Evolutionary conservation across 2,329 filamentous ascomycete genomes (phyloP).

Genomic region (Curvularia eragrostidis): DNA sequence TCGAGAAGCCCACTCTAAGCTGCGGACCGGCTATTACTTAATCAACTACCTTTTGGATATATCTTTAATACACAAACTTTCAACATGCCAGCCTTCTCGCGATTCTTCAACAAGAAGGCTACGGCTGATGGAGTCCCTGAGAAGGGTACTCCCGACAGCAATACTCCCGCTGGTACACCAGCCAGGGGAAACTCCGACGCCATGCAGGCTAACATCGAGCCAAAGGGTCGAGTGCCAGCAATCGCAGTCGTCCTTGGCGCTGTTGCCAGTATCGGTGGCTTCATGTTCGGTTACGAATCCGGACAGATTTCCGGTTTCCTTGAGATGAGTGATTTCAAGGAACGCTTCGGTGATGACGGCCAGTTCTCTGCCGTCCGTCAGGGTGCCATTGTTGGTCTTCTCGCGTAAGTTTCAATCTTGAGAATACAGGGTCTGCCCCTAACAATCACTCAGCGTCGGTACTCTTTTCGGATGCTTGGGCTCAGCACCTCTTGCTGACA

Average conservation of each 20-base stretch:
- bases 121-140: conserved; percentile 22
- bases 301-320: conserved; percentile 38
- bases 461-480: conserved; percentile 75
- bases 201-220: conserved; percentile 18
- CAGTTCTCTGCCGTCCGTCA: conserved; percentile 43
- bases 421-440: conserved; percentile 1
- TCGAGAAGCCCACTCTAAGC: conserved; percentile 14
- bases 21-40: conserved; percentile 10
- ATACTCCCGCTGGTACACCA: conserved; percentile 35
- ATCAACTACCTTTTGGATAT: conserved; percentile 3
- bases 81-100: conserved; percentile 24
- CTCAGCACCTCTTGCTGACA: conserved; percentile 65
- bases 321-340: conserved; percentile 45
- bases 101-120: conserved; percentile 31
- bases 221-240: conserved; percentile 34
- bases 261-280: conserved; percentile 45
- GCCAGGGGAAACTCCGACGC: conserved; percentile 31
- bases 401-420: conserved; percentile 32
- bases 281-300: conserved; percentile 42
- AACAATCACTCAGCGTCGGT: conserved; percentile 56
- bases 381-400: conserved; percentile 47
- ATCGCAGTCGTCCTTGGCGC: conserved; percentile 42
- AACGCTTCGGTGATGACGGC: conserved; percentile 43
- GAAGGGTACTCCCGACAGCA: conserved; percentile 36
- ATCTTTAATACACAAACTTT: conserved; percentile 9